phyloP scores from a whole-genome alignment of 306 rosid species.

The Argentina anserina region DNA sequence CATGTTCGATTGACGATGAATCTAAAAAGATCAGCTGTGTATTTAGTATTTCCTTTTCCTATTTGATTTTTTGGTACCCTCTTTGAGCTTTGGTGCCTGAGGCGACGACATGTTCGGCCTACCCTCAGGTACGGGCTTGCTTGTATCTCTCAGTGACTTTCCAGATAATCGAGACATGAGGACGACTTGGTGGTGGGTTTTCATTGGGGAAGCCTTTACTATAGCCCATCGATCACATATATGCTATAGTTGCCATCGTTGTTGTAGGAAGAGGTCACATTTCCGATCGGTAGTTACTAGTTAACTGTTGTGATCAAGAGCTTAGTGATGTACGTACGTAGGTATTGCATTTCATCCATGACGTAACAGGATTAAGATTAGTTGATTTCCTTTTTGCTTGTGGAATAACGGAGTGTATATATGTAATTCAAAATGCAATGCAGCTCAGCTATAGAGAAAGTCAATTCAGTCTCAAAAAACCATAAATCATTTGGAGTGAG shows the following conservation, averaged over 20 bases:
- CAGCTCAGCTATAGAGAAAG: no score
- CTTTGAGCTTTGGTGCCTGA: no score
- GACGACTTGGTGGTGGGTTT: no score
- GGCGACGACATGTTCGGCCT: no score
- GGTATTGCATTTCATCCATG: background rate
- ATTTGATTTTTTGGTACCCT: no score
- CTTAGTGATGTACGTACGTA: background rate
- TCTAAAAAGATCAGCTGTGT: no score
- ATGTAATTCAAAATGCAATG: no score
- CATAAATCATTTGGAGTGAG: no score
- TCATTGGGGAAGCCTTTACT: background rate
- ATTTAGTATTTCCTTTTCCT: no score
- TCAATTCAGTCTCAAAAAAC: no score
- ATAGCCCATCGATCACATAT: background rate
- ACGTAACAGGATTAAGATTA: background rate
- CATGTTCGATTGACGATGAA: no score
- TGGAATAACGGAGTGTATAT: background rate
- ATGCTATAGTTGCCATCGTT: background rate
- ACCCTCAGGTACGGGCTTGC: no score
- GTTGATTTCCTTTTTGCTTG: background rate
- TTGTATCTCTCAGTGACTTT: background rate
- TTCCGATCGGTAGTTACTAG: background rate
- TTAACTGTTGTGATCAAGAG: background rate
- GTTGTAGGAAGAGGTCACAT: background rate
- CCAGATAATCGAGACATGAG: background rate